Conservation (phyloP, 129 eudicot genomes). For the Ambrosia artemisiifolia region DNA sequence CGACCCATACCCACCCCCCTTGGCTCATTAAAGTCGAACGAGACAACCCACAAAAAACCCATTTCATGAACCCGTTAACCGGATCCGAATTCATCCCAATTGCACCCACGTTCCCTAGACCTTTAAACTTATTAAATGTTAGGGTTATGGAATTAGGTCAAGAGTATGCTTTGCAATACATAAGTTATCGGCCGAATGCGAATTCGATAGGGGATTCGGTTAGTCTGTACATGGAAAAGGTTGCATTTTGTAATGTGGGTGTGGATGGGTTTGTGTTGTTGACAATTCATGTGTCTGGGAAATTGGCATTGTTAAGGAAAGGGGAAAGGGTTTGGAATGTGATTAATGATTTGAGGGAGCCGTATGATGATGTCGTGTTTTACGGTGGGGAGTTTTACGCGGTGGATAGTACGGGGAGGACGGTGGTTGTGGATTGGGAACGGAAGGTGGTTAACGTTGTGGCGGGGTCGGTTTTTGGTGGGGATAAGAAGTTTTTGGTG, state of each 20-base stretch:
- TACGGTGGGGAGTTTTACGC: constrained; percentile 54
- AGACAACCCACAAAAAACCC: constrained; percentile 40
- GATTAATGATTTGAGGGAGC: constrained; percentile 53
- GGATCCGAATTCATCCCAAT: constrained; percentile 43
- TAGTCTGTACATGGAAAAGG: constrained; percentile 70
- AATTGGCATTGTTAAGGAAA: constrained; percentile 55
- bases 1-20: background rate
- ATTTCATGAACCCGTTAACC: constrained; percentile 54
- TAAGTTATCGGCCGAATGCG: constrained; percentile 64
- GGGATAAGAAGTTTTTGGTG: constrained; percentile 82
- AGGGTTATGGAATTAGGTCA: constrained; percentile 58
- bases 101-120: constrained; percentile 48
- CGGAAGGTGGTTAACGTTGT: constrained; percentile 28
- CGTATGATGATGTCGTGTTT: constrained; percentile 75
- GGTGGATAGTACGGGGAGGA: constrained; percentile 61
- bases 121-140: constrained; percentile 34
- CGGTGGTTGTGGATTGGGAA: constrained; percentile 35
- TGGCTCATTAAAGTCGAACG: constrained; percentile 81
- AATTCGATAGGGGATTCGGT: constrained; percentile 67
- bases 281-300: constrained; percentile 79
- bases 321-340: constrained; percentile 64
- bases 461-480: constrained; percentile 63
- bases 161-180: constrained; percentile 61
- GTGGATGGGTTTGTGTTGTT: constrained; percentile 47
- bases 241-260: constrained; percentile 45